Percentiles rank a stretch among this genome's conserved stretches.
phyloP scores from a whole-genome alignment of 2,329 filamentous ascomycete genomes.

The Bertia moriformis region DNA sequence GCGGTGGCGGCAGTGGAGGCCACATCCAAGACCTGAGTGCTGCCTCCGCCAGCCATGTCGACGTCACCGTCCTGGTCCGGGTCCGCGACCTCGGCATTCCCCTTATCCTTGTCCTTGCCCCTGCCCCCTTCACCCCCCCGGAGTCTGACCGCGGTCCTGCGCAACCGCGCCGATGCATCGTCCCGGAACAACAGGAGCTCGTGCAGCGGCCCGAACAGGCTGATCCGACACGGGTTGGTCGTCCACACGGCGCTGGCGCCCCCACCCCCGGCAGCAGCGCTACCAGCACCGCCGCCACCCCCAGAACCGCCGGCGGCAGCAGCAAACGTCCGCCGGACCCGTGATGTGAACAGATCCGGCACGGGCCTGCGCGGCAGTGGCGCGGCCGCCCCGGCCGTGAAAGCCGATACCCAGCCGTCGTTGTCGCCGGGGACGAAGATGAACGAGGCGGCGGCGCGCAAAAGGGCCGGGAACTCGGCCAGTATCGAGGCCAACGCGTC shows the following conservation, averaged over 20 bases:
- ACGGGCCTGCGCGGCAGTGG: slow-evolving; percentile 58
- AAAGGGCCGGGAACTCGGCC: slow-evolving; percentile 66
- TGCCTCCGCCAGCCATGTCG: slow-evolving; percentile 16
- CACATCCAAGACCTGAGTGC: slow-evolving; percentile 28
- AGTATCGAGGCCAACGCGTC: slow-evolving; percentile 73
- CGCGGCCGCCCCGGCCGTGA: slow-evolving; percentile 59
- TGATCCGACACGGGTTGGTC: slow-evolving; percentile 69
- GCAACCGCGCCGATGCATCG: slow-evolving; percentile 66
- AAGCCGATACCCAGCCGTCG: slow-evolving; percentile 84
- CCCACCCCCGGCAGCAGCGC: slow-evolving; percentile 46
- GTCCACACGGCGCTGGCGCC: slow-evolving; percentile 85
- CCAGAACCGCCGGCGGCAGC: slow-evolving; percentile 51
- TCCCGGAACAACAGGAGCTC: slow-evolving; percentile 81
- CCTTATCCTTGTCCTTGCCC: too few species aligned
- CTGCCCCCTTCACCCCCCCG: slow-evolving; percentile 25
- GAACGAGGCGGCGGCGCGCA: slow-evolving; percentile 70
- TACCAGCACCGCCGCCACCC: slow-evolving; percentile 21
- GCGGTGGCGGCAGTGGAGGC: too few species aligned
- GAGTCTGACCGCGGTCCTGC: slow-evolving; percentile 63
- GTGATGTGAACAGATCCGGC: slow-evolving; percentile 78
- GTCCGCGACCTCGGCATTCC: slow-evolving; percentile 17
- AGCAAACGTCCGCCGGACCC: slow-evolving; percentile 68
- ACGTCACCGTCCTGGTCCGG: slow-evolving; percentile 13
- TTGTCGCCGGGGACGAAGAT: slow-evolving; percentile 92
- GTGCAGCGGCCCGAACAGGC: slow-evolving; percentile 73